A percentile compares a stretch with the other conserved stretches of the same genome.
Evolutionary conservation across 2,329 filamentous ascomycete species (phyloP).

Genomic region (Basipetospora chlamydospora): DNA sequence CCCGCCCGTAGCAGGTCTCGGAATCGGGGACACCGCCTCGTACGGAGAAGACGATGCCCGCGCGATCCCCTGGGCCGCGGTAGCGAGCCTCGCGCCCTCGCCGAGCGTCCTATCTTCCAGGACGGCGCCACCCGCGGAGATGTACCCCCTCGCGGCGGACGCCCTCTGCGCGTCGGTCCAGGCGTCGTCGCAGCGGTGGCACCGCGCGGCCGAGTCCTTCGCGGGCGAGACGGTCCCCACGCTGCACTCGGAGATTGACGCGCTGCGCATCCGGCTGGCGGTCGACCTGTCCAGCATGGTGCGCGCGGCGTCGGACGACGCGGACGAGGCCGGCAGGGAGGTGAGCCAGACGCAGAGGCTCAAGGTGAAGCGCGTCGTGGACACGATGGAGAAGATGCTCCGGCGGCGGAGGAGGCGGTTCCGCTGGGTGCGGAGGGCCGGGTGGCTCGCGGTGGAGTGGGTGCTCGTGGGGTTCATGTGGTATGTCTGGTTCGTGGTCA

Average conservation of each 20-base stretch:
- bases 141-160: constrained; percentile 38
- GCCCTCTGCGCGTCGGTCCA: constrained; percentile 33
- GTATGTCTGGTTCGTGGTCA: constrained; percentile 85
- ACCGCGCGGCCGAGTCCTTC: constrained; percentile 44
- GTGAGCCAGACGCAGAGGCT: constrained; percentile 64
- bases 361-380: constrained; percentile 65
- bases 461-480: constrained; percentile 78
- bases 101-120: constrained; percentile 17
- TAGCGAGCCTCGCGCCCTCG: constrained; percentile 26
- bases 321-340: constrained; percentile 63
- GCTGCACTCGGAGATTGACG: constrained; percentile 33
- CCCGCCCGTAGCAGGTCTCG: too few species aligned
- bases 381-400: constrained; percentile 64
- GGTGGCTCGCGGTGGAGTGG: constrained; percentile 82
- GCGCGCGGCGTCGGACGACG: constrained; percentile 57
- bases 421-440: constrained; percentile 58
- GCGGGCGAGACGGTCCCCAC: constrained; percentile 38
- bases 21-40: constrained; percentile 1
- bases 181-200: constrained; percentile 38
- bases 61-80: constrained; percentile 24
- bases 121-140: constrained; percentile 24
- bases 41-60: constrained; percentile 9
- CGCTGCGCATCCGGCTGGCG: constrained; percentile 29
- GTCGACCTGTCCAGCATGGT: constrained; percentile 46
- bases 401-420: constrained; percentile 52